Evolutionary conservation across 306 rosid genomes (phyloP), one percentile per base, ranked within the genome.

Genomic region (Macrotyloma uniflorum): DNA sequence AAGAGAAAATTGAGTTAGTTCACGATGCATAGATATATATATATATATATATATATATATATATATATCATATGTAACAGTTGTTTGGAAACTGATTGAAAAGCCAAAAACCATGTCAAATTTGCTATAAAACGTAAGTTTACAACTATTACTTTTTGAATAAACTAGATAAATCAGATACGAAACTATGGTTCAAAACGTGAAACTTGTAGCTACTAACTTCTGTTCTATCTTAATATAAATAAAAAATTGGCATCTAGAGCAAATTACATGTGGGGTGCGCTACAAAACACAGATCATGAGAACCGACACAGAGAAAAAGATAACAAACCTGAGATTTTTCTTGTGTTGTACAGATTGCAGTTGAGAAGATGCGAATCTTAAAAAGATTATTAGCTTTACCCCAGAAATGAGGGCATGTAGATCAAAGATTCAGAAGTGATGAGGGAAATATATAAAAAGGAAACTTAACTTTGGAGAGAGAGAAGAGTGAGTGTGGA

Each of bases 391-490:
- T 35, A 19, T 3, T 10, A 53, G 36, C 76, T 67, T 70, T 80
- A 10, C 22, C 15, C 16, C 9, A 71, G 0, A n/a, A 38, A 6
- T 2, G 33, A 28, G 38, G 65, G 23, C 18, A n/a, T 8, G 15
- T 14, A 45, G 81, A 84, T 68, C 67, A 22, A 28, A 53, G 75
- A 82, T 77, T 61, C 32, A 50, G 62, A 79, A 10, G 54, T 47
- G 23, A 5, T 47, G 23, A 5, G 38, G 11, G 26, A 38, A 26
- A 10, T 0, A 9, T 38, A 10, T 38, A 38, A 18, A 20, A 12
- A 28, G 35, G 22, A 18, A 23, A 36, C 15, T 22, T 45, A 62
- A 53, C 0, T 28, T 6, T 26, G 75, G 26, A 71, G 53, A 49
- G 53, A 49, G 22, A 70, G 36, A 19, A 14, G 5, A 53, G 53